Conservation (phyloP, 2,329 filamentous ascomycete genomes). For the Fusarium agapanthi region DNA sequence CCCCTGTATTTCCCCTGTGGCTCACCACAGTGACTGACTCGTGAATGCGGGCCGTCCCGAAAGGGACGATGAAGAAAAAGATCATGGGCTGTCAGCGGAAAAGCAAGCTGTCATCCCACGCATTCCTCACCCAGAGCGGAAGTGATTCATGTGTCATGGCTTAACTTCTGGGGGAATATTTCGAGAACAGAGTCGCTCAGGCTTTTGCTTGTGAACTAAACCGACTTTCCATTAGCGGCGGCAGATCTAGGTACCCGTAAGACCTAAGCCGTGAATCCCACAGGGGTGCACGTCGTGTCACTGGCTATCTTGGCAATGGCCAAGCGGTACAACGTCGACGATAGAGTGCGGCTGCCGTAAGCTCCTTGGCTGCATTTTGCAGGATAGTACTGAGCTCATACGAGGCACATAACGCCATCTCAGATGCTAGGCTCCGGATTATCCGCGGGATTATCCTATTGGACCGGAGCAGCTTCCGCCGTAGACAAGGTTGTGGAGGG, state of each 20-base stretch:
- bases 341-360: neutral
- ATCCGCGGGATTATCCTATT: neutral
- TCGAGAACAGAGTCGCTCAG: neutral
- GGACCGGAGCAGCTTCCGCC: neutral
- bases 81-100: neutral
- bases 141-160: neutral
- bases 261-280: neutral
- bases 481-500: neutral
- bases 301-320: neutral
- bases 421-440: neutral
- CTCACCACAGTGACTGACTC: neutral
- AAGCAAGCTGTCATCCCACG: neutral
- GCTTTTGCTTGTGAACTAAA: neutral
- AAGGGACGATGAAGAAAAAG: neutral
- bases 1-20: neutral
- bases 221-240: neutral
- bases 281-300: neutral
- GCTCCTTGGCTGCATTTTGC: neutral
- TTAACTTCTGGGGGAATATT: neutral
- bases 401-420: neutral
- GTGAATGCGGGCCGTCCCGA: neutral
- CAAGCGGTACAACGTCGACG: neutral
- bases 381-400: neutral
- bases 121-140: neutral
- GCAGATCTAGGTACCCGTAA: neutral